Evolutionary conservation across 306 rosid genomes (phyloP).

Genomic region (Prunus padus): DNA sequence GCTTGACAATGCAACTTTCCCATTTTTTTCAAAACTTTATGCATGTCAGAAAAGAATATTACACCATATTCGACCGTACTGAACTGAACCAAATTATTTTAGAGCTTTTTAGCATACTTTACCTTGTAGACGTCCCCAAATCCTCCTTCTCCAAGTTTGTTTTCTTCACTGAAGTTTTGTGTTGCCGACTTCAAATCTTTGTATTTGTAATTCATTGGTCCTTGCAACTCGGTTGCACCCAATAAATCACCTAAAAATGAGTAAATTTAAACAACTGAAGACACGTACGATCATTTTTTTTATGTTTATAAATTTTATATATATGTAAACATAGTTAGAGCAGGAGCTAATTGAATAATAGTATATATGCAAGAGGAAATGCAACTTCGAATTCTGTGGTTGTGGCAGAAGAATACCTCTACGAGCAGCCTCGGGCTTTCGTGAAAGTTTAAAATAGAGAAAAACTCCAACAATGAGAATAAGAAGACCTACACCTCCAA

Average conservation of each 20-base stretch:
- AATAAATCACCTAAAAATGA: constrained; percentile 47
- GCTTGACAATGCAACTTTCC: neutral
- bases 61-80: neutral
- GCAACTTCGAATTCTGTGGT: neutral
- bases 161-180: constrained; percentile 48
- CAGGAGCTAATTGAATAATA: no score
- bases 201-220: constrained; percentile 49
- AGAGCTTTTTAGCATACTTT: neutral
- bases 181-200: constrained; percentile 66
- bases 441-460: constrained; percentile 30
- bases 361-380: neutral
- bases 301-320: no score
- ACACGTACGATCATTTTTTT: no score
- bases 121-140: constrained; percentile 78
- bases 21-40: neutral
- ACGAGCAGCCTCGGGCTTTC: constrained; percentile 30
- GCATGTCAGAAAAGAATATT: neutral
- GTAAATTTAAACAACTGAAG: neutral
- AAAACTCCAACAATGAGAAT: constrained; percentile 45
- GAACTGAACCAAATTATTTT: neutral
- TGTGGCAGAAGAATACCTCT: constrained; percentile 38
- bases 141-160: constrained; percentile 75
- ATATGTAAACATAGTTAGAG: no score
- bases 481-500: constrained; percentile 56
- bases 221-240: constrained; percentile 65